A percentile compares a stretch with the other conserved stretches of the same genome.
phyloP scores from a whole-genome alignment of 2,329 filamentous ascomycete species.

The Sordariomycetes sp. region DNA sequence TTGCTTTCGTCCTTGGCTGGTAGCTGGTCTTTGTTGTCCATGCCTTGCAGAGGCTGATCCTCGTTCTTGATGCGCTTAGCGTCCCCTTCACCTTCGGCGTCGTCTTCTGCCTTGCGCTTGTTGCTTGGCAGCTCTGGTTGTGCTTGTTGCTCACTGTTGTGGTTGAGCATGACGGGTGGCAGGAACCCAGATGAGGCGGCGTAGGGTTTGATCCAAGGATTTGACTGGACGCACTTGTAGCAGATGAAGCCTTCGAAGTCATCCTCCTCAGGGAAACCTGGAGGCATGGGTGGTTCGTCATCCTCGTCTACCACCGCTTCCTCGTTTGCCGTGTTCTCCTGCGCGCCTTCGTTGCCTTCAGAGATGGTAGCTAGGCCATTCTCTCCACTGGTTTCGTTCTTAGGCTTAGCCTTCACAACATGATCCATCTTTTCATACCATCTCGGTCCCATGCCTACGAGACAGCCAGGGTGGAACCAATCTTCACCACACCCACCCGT shows the following conservation, averaged over 20 bases:
- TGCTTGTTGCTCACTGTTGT: conserved; percentile 2
- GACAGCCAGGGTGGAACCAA: conserved; percentile 93
- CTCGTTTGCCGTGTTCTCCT: conserved; percentile 7
- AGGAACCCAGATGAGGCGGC: conserved; percentile 75
- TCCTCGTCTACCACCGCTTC: conserved; percentile 32
- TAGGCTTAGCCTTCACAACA: conserved; percentile 20
- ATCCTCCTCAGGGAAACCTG: conserved; percentile 82
- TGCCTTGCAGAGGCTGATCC: conserved; percentile 17
- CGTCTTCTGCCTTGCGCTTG: conserved; percentile 60
- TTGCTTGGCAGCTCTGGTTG: conserved; percentile 25
- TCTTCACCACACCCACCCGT: conserved; percentile 91
- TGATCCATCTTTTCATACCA: conserved; percentile 56
- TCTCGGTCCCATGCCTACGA: conserved; percentile 69
- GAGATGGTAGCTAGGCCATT: conserved; percentile 34
- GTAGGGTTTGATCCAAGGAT: conserved; percentile 89
- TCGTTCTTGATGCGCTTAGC: conserved; percentile 46
- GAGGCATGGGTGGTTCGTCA: conserved; percentile 61
- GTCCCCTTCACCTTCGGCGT: conserved; percentile 24
- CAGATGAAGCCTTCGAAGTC: conserved; percentile 86
- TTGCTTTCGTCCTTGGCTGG: background rate
- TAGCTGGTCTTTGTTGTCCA: background rate
- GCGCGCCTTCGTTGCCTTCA: conserved; percentile 7
- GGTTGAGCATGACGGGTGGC: conserved; percentile 49
- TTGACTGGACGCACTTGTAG: conserved; percentile 82
- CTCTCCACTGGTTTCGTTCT: conserved; percentile 1